phyloP scores from a whole-genome alignment of 2,329 filamentous ascomycete genomes.

The Botrytis fabae region DNA sequence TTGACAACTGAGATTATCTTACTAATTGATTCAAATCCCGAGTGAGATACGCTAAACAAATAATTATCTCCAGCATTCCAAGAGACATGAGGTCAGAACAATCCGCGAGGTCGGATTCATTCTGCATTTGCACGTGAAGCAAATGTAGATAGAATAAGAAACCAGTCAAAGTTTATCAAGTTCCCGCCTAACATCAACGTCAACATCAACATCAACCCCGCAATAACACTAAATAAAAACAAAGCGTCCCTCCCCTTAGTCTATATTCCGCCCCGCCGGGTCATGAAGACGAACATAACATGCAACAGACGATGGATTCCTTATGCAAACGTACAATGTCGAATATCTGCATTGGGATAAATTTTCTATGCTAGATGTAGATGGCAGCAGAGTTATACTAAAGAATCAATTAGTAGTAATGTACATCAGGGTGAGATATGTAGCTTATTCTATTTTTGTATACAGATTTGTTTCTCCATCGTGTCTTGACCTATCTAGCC shows the following conservation, averaged over 20 bases:
- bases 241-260: background rate
- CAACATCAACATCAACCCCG: background rate
- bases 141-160: background rate
- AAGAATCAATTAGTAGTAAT: too few relatives aligned
- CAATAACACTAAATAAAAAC: background rate
- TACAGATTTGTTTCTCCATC: too few relatives aligned
- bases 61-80: background rate
- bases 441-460: too few relatives aligned
- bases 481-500: accelerated
- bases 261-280: background rate
- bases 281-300: too few relatives aligned
- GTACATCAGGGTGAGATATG: too few relatives aligned
- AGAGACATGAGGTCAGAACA: accelerated
- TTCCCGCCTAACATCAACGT: background rate
- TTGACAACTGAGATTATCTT: background rate
- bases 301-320: background rate
- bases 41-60: background rate
- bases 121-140: background rate
- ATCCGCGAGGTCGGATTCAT: background rate
- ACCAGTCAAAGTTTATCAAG: background rate
- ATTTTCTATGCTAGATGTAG: too few relatives aligned
- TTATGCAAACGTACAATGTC: too few relatives aligned
- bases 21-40: background rate
- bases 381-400: too few relatives aligned
- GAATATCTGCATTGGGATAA: too few relatives aligned